These are phyloP conservation scores for Paecilomyces sp. DNA, from an alignment of 2,329 filamentous ascomycete species.

Conservation along the genomic window DNA sequence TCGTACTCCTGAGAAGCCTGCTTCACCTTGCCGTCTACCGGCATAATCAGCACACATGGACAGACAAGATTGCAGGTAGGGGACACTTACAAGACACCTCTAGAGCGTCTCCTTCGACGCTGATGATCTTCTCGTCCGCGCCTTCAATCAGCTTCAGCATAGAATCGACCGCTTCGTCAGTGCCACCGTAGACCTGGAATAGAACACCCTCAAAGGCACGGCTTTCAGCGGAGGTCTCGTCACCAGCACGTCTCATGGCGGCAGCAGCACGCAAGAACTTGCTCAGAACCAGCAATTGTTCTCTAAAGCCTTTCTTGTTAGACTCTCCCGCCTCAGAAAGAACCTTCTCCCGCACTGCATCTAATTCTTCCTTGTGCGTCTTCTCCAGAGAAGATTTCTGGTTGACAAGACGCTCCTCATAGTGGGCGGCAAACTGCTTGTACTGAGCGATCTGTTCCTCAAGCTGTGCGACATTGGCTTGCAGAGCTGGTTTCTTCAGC, in stretches of 20 bases:
- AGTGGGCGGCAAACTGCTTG: conserved; percentile 53
- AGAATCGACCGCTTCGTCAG: conserved; percentile 50
- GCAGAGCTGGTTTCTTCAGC: conserved; percentile 56
- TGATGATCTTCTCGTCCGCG: conserved; percentile 49
- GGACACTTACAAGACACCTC: conserved; percentile 50
- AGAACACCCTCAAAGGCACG: conserved; percentile 59
- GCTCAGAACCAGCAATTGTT: conserved; percentile 52
- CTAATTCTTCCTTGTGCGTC: conserved; percentile 49
- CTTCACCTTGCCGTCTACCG: conserved; percentile 46
- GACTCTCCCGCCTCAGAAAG: conserved; percentile 43
- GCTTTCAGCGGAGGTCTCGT: conserved; percentile 51
- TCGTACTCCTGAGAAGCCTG: conserved; percentile 39
- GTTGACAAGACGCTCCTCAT: conserved; percentile 47
- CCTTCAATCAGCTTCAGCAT: conserved; percentile 57
- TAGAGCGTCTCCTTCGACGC: conserved; percentile 48
- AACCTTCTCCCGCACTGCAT: conserved; percentile 44
- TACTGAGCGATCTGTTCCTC: conserved; percentile 57
- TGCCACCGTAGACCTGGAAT: conserved; percentile 57
- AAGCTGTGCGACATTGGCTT: conserved; percentile 48
- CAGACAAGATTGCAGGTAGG: background rate
- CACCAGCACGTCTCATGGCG: conserved; percentile 51
- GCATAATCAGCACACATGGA: background rate
- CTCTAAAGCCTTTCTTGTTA: conserved; percentile 42
- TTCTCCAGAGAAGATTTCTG: conserved; percentile 52
- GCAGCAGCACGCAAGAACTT: conserved; percentile 58